Evolutionary conservation across 495 filamentous ascomycete species (phyloP).

Genomic region (Sordaria brevicollis): DNA sequence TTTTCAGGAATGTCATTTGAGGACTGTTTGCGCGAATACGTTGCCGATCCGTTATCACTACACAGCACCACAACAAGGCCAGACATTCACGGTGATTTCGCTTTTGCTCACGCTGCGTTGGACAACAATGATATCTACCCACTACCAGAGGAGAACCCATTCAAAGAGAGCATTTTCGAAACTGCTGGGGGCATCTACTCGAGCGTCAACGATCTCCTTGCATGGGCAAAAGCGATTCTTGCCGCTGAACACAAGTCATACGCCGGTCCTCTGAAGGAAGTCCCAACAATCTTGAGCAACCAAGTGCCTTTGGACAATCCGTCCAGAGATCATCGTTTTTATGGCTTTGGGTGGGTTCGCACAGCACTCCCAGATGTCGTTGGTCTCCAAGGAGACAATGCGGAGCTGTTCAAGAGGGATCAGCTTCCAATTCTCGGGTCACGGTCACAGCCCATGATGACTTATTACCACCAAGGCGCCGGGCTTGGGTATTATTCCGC

Average conservation of each 20-base stretch:
- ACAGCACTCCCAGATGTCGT: conserved; percentile 7
- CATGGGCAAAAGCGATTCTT: conserved; percentile 1
- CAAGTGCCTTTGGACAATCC: conserved; percentile 1
- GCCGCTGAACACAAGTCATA: neutral
- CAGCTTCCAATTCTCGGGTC: conserved; percentile 8
- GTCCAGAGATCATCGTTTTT: neutral
- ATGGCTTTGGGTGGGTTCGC: conserved; percentile 7
- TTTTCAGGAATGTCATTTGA: conserved; percentile 3
- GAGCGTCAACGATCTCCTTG: conserved; percentile 3
- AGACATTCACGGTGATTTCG: neutral
- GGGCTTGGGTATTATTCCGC: conserved; percentile 7
- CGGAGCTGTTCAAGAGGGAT: neutral
- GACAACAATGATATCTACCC: neutral
- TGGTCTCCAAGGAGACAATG: conserved; percentile 9
- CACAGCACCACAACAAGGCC: neutral
- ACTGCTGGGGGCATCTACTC: conserved; percentile 7
- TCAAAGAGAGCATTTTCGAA: conserved; percentile 11
- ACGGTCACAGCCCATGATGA: conserved; percentile 4
- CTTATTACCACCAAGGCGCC: conserved; percentile 18
- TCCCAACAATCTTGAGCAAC: conserved; percentile 2
- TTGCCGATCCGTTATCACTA: conserved; percentile 3
- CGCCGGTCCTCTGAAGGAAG: neutral
- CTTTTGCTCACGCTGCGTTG: neutral
- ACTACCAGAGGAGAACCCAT: conserved; percentile 4
- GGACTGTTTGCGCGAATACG: neutral